phyloP scores from a whole-genome alignment of 192 early-diverging fungal species.

The Backusella australiensis region DNA sequence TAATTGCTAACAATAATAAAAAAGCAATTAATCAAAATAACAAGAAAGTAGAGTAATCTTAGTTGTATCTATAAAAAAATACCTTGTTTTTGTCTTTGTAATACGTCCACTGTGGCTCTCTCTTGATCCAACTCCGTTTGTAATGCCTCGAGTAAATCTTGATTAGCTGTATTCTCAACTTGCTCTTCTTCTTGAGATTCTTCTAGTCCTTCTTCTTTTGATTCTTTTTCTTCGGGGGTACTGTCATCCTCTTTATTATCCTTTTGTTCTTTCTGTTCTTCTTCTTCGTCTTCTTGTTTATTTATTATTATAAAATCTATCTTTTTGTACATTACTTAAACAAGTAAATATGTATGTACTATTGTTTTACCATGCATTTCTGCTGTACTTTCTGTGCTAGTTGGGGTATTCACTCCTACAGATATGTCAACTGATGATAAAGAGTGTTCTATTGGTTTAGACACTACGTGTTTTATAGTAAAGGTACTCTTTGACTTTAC shows the following conservation, averaged over 20 bases:
- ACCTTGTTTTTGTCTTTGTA: slow-evolving; percentile 37
- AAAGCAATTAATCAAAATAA: background rate
- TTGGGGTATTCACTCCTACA: background rate
- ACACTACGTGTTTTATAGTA: background rate
- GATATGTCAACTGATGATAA: background rate
- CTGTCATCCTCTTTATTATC: background rate
- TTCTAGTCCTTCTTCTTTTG: background rate
- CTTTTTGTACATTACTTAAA: background rate
- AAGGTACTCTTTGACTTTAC: background rate
- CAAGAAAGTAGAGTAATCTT: background rate
- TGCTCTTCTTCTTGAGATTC: background rate
- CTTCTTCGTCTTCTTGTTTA: background rate
- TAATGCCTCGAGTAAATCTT: slow-evolving; percentile 1
- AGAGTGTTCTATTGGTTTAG: background rate
- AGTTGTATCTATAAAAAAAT: background rate
- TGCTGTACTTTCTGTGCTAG: background rate
- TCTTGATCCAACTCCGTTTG: slow-evolving; percentile 16
- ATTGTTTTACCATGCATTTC: background rate
- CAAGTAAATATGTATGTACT: background rate
- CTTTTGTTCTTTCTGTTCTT: background rate
- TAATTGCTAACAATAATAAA: slow-evolving; percentile 20
- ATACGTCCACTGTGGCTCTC: slow-evolving; percentile 7
- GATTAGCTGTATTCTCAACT: slow-evolving; percentile 2
- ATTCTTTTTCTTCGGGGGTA: background rate
- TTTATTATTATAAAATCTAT: slow-evolving; percentile 3